Evolutionary conservation across 768 basidiomycete genomes (phyloP).

Genomic region (Astraeus odoratus): DNA sequence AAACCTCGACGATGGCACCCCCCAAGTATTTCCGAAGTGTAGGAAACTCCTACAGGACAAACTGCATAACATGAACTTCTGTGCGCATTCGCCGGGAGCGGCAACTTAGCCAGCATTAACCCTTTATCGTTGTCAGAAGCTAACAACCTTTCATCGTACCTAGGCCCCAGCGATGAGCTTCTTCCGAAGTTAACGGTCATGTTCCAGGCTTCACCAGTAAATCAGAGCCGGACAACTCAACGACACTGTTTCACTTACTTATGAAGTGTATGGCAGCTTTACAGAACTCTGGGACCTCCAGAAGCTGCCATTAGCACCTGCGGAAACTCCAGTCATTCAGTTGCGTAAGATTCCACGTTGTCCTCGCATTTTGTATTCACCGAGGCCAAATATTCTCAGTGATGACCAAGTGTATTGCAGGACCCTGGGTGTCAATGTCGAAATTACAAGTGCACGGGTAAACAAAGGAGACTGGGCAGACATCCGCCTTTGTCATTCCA

Average conservation of each 20-base stretch:
- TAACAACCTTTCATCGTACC: background rate
- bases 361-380: too few species aligned
- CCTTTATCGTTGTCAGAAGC: background rate
- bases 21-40: background rate
- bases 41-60: background rate
- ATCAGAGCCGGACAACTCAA: background rate
- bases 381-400: background rate
- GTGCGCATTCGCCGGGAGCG: background rate
- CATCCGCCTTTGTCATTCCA: background rate
- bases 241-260: background rate
- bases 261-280: background rate
- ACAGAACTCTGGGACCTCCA: background rate
- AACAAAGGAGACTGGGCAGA: background rate
- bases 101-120: constrained; percentile 1
- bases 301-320: background rate
- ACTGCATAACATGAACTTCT: background rate
- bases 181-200: constrained; percentile 1
- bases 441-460: background rate
- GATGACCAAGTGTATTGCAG: background rate
- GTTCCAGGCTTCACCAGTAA: background rate
- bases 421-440: background rate
- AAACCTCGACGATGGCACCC: too few species aligned
- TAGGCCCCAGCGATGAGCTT: background rate
- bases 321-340: too few species aligned
- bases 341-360: too few species aligned